phyloP scores from a whole-genome alignment of 2,329 filamentous ascomycete genomes.

The Colletotrichum euphorbiae region DNA sequence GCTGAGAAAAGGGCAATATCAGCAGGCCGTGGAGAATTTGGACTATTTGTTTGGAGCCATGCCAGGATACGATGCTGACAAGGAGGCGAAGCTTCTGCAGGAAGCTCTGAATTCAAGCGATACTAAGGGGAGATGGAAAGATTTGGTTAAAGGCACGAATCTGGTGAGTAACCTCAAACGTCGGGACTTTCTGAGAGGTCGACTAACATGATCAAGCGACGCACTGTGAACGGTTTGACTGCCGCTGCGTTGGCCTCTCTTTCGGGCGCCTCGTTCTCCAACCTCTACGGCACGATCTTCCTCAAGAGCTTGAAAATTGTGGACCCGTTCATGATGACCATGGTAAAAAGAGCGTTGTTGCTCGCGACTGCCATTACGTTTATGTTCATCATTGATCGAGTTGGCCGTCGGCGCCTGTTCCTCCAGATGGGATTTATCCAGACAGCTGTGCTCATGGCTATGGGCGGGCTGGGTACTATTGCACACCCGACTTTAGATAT shows the following conservation, averaged over 20 bases:
- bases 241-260: constrained; percentile 29
- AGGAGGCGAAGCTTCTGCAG: constrained; percentile 36
- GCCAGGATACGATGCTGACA: constrained; percentile 38
- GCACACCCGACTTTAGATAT: constrained; percentile 15
- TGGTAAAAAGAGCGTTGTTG: constrained; percentile 42
- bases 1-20: constrained; percentile 40
- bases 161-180: constrained; percentile 6
- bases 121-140: constrained; percentile 27
- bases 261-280: constrained; percentile 42
- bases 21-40: constrained; percentile 37
- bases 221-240: constrained; percentile 35
- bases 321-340: constrained; percentile 45
- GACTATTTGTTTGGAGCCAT: constrained; percentile 39
- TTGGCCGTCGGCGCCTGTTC: constrained; percentile 33
- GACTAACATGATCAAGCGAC: constrained; percentile 9
- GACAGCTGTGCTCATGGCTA: constrained; percentile 42
- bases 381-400: constrained; percentile 39
- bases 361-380: constrained; percentile 40
- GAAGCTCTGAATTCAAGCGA: constrained; percentile 34
- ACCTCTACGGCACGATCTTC: constrained; percentile 42
- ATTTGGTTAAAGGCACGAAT: constrained; percentile 33
- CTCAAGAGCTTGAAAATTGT: constrained; percentile 42
- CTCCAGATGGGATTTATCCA: constrained; percentile 41
- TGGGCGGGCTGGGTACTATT: constrained; percentile 44
- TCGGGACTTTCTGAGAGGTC: too few relatives aligned